Base-by-base conservation (phyloP, 495 filamentous ascomycete species). In the Annulohypoxylon moriforme region DNA sequence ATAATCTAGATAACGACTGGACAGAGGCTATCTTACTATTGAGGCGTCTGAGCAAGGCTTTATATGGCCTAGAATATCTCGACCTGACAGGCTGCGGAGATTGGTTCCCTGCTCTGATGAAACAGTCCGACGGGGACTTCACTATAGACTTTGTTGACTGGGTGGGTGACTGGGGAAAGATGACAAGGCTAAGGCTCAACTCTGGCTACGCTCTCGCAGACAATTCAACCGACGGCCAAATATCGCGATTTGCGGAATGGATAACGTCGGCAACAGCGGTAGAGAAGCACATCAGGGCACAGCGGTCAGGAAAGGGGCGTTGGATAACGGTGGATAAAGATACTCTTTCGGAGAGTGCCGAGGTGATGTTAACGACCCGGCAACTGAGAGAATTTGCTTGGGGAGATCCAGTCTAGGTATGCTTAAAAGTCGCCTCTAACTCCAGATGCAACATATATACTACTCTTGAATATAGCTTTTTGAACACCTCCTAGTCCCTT, bases 1-100 rank as follows among this genome's bases (percentile, higher is more conserved):
- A 86, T 55, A 81, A 79, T 2, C 77, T 89, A 2, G 91, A 94
- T 65, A 80, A 88, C 49, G 89, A 94, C 79, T 92, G 87, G 87
- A 82, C 84, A 29, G 92, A 94, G 74, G 88, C 91, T 0, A 88
- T 92, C 0, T 79, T 83, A 40, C 80, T 96, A 3, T 80, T 97
- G 2, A 86, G 89, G n/a, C 85, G 87, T 11, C 82, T 97, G 0
- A 91, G 90, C 59, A 83, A 83, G 25, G 81, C 80, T 11, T 86
- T 91, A 0, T 93, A 94, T 74, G 86, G 88, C 49, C 83, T 97
- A 1, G 87, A 92, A 76, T 94, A 89, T 80, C 85, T 97, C 0
- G 93, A 96, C 75, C 80, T 97, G 13, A 92, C 91, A 64, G 93
- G 93, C 14, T 97, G 94, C 77, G 79, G 78, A 0, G 83, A 85